Base-by-base conservation (phyloP, 2,329 filamentous ascomycete genomes). In the Waltergamsia citrina region DNA sequence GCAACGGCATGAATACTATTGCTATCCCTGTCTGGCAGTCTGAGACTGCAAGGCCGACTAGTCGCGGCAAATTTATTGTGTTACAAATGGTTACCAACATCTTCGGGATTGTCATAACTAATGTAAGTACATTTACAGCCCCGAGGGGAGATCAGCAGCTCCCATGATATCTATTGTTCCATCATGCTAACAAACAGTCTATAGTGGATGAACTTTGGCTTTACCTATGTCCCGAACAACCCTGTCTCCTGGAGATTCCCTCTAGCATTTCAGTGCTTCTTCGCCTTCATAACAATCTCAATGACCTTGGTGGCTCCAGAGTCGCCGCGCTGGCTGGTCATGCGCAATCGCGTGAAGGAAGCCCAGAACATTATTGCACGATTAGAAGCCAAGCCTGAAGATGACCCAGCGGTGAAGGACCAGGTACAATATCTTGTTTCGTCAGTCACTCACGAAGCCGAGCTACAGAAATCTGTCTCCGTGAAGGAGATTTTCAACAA, bases 191-290 rank as follows among this genome's bases (percentile, higher is more conserved):
- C n/a, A n/a, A n/a, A n/a, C n/a, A n/a, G n/a, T n/a, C n/a, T n/a
- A n/a, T n/a, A 52, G 1, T 44, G 41, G 38, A 34, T 47, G 11
- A 45, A 44, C 12, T 44, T 38, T 21, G 41, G 47, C 3, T 49
- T 57, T 7, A 45, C 48, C 0, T 59, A 51, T 34, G 49, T 48
- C 2, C 16, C 38, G 8, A 50, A 51, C 0, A 41, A 53, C 27
- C 25, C 41, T 1, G 48, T 54, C 29, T 60, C 56, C 56, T 43
- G n/a, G n/a, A n/a, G 53, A 1, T 47, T 58, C 8, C 53, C 52
- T 6, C 44, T 59, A 4, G 54, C 50, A 6, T 48, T 51, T 19
- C 54, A 61, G 36, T 43, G 47, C 3, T 48, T 48, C 4, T 39
- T 56, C 5, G 38, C 32, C 14, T 32, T 46, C 22, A 33, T 44